These are phyloP conservation scores for Cryptosporidium viatorum DNA, from an alignment of 169 alveolate species.

Conservation along the genomic window DNA sequence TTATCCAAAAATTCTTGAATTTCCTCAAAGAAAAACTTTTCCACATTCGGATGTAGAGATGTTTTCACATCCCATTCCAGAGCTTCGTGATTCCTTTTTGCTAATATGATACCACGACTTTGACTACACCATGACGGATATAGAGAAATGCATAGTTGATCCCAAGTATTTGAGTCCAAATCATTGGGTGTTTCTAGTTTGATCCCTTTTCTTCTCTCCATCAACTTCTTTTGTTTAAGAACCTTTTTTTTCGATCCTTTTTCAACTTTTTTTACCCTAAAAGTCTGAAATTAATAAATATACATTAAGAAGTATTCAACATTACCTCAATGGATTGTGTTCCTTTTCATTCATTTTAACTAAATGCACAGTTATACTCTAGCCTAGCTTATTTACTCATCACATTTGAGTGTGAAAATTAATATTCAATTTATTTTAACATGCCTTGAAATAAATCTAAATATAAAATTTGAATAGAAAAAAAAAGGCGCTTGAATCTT, in stretches of 20 bases:
- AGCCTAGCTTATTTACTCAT: too few relatives aligned
- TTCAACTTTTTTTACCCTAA: constrained; percentile 6
- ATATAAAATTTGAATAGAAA: neutral
- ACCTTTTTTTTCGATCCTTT: neutral
- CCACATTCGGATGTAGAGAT: constrained; percentile 28
- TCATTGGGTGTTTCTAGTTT: constrained; percentile 23
- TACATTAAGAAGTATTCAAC: neutral
- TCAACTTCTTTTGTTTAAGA: neutral
- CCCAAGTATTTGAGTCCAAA: constrained; percentile 41
- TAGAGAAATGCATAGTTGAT: constrained; percentile 21
- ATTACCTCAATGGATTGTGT: neutral
- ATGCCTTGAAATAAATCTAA: neutral
- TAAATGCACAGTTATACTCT: too few relatives aligned
- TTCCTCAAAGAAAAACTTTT: constrained; percentile 6
- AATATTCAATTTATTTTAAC: neutral
- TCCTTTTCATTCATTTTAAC: neutral
- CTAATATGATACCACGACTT: constrained; percentile 49
- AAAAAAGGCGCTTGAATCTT: constrained; percentile 17
- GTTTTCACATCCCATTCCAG: constrained; percentile 40
- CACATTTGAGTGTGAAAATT: neutral
- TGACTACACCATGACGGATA: constrained; percentile 52
- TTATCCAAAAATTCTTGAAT: constrained; percentile 18
- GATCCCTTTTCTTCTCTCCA: constrained; percentile 25
- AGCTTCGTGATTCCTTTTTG: constrained; percentile 1
- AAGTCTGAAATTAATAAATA: too few relatives aligned